Evolutionary conservation across 108 stramenopile genomes (phyloP).

Genomic region (Ochromonas danica): DNA sequence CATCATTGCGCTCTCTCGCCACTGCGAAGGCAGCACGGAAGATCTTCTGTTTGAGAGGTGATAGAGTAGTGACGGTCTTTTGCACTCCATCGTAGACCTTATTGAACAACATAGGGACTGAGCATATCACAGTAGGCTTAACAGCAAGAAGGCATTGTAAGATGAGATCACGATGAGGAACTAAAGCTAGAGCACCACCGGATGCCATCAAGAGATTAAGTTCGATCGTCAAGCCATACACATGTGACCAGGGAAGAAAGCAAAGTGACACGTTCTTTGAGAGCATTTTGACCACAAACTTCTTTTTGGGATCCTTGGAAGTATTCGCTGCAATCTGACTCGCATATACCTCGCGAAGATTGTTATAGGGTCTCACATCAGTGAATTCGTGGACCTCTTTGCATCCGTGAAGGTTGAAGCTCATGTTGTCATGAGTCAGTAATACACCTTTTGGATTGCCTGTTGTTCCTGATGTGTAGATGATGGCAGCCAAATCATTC

Average conservation of each 20-base stretch:
- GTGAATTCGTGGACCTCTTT: constrained; percentile 75
- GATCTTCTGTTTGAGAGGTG: constrained; percentile 61
- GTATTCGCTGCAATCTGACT: too few relatives aligned
- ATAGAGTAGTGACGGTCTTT: constrained; percentile 69
- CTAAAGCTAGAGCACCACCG: constrained; percentile 79
- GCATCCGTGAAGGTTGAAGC: too few relatives aligned
- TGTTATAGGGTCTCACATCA: constrained; percentile 54
- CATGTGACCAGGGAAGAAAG: constrained; percentile 93
- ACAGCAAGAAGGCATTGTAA: constrained; percentile 58
- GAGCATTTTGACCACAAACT: background rate
- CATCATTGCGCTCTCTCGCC: constrained; percentile 62
- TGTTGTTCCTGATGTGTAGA: constrained; percentile 94
- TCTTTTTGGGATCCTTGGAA: background rate
- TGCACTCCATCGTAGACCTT: constrained; percentile 84
- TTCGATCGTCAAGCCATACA: constrained; percentile 86
- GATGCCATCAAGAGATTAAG: constrained; percentile 75
- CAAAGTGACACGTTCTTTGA: constrained; percentile 61
- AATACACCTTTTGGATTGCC: constrained; percentile 91
- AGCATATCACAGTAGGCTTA: constrained; percentile 74
- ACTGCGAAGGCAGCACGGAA: constrained; percentile 69
- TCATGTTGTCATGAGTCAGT: constrained; percentile 76
- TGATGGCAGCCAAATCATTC: constrained; percentile 83
- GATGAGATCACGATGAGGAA: constrained; percentile 62
- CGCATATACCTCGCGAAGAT: too few relatives aligned
- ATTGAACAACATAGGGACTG: constrained; percentile 91